These are phyloP conservation scores for Ochetophila trinervis DNA, from an alignment of 306 rosid genomes.

Conservation along the genomic window DNA sequence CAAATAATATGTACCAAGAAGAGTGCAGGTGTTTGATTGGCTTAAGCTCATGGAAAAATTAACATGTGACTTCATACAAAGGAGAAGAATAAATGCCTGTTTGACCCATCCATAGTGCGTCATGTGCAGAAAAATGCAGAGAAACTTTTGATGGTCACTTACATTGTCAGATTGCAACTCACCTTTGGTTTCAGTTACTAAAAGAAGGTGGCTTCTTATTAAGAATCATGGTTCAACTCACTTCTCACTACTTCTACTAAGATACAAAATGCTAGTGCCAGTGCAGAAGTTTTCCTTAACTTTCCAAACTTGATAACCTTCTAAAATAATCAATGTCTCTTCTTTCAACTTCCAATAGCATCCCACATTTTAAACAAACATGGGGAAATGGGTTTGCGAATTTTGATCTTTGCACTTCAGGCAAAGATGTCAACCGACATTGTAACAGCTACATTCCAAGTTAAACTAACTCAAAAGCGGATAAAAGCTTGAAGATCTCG, in stretches of 20 bases:
- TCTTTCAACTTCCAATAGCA: neutral
- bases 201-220: no score
- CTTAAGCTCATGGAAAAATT: no score
- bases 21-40: no score
- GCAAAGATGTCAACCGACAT: neutral
- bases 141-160: no score
- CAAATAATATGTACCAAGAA: no score
- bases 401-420: neutral
- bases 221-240: neutral
- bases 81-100: no score
- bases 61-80: no score
- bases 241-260: neutral
- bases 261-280: neutral
- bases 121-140: no score
- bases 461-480: neutral
- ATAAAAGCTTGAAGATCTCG: neutral
- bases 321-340: neutral
- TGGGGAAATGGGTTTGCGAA: neutral
- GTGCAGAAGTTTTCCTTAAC: neutral
- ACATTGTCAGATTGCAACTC: no score
- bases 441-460: neutral
- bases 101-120: no score
- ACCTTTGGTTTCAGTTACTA: no score
- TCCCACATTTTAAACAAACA: neutral
- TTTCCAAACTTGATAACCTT: neutral